Percentiles rank a stretch among this genome's conserved stretches.
Evolutionary conservation across 345 rosid genomes (phyloP).

Genomic region (Eucalyptus curtisii): DNA sequence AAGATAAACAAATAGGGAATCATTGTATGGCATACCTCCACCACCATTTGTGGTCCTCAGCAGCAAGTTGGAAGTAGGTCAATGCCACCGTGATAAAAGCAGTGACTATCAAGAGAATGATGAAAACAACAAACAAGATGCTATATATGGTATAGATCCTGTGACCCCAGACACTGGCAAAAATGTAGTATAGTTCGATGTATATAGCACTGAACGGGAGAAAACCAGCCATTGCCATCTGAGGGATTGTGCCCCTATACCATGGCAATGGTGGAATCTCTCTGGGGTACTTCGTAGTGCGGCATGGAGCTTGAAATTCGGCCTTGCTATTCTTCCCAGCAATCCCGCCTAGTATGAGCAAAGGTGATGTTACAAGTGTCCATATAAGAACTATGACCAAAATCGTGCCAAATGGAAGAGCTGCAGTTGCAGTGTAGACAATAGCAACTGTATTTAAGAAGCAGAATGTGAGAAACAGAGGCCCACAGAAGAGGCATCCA

Average conservation of each 20-base stretch:
- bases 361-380: conserved; percentile 33
- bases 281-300: conserved; percentile 34
- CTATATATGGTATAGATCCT: conserved; percentile 43
- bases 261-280: conserved; percentile 40
- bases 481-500: conserved; percentile 40
- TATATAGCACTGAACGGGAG: conserved; percentile 46
- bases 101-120: conserved; percentile 38
- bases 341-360: conserved; percentile 38
- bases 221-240: conserved; percentile 46
- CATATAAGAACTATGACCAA: conserved; percentile 32
- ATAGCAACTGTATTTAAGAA: conserved; percentile 42
- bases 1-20: background rate
- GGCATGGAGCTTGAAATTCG: conserved; percentile 45
- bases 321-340: conserved; percentile 43
- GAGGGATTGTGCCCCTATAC: conserved; percentile 30
- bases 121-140: conserved; percentile 36
- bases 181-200: conserved; percentile 37
- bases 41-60: conserved; percentile 12
- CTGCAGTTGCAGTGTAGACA: conserved; percentile 31
- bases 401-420: conserved; percentile 35
- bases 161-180: conserved; percentile 49
- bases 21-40: conserved; percentile 5
- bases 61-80: conserved; percentile 13
- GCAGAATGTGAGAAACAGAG: conserved; percentile 31
- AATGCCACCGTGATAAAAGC: conserved; percentile 37